A percentile compares a stretch with the other conserved stretches of the same genome.
phyloP scores from a whole-genome alignment of 106 monocot species.

The Cymbidium sinense region DNA sequence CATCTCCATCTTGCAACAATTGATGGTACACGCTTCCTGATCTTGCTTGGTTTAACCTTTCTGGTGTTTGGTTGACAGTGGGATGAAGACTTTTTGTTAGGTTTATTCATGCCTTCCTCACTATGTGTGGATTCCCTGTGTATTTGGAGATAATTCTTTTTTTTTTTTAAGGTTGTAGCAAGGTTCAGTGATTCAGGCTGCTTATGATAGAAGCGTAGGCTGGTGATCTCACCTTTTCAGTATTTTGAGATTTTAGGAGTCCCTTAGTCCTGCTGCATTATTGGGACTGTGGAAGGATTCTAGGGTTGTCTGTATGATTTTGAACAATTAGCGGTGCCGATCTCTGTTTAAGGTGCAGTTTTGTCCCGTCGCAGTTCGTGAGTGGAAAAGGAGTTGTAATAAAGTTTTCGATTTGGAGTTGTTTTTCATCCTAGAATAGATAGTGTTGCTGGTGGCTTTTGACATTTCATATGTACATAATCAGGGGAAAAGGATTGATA shows the following conservation, averaged over 20 bases:
- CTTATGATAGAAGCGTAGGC: neutral
- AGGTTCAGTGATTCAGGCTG: neutral
- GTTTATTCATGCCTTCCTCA: neutral
- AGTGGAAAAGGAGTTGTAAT: neutral
- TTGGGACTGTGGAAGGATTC: neutral
- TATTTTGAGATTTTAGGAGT: neutral
- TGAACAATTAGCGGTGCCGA: neutral
- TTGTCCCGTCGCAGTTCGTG: neutral
- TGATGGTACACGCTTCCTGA: constrained; percentile 2
- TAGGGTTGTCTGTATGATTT: neutral
- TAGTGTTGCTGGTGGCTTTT: neutral
- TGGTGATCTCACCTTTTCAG: neutral
- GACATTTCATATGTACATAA: constrained; percentile 5
- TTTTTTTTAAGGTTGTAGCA: too few species aligned
- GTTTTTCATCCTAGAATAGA: neutral
- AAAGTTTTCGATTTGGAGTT: neutral
- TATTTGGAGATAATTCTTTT: neutral
- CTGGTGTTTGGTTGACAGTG: neutral
- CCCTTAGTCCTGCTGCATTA: neutral
- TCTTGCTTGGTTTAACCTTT: neutral
- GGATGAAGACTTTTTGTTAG: neutral
- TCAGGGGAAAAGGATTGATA: neutral
- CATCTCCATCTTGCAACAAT: neutral
- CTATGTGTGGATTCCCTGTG: neutral
- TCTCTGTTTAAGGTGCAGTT: neutral